Percentiles rank a stretch among this genome's conserved stretches.
phyloP scores from a whole-genome alignment of 192 early-diverging fungal genomes.

The Backusella westeae region DNA sequence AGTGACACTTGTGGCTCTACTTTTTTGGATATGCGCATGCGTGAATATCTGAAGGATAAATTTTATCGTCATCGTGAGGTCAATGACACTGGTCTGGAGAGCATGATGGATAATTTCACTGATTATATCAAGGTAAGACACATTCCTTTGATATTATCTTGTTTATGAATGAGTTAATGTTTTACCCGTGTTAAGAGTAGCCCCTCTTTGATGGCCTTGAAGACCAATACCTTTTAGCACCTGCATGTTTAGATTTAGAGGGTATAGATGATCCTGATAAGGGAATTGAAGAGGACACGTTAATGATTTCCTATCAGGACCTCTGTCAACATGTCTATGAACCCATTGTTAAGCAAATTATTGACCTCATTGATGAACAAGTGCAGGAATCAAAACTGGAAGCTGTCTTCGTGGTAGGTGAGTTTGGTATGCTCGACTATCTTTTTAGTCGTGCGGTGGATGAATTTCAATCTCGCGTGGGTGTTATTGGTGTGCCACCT shows the following conservation, averaged over 20 bases:
- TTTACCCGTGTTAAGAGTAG: conserved; percentile 6
- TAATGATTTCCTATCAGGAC: conserved; percentile 46
- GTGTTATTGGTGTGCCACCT: conserved; percentile 42
- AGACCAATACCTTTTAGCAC: conserved; percentile 44
- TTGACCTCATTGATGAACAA: conserved; percentile 46
- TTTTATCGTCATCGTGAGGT: conserved; percentile 40
- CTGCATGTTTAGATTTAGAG: conserved; percentile 39
- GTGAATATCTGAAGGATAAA: conserved; percentile 32
- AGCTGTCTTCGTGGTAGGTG: conserved; percentile 53
- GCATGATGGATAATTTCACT: conserved; percentile 41
- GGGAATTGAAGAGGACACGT: conserved; percentile 43
- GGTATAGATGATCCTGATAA: conserved; percentile 46
- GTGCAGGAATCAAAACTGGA: conserved; percentile 35
- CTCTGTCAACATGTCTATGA: conserved; percentile 53
- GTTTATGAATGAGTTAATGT: not conserved
- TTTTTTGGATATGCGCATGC: conserved; percentile 44
- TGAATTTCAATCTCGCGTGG: conserved; percentile 39
- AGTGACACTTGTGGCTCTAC: conserved; percentile 45
- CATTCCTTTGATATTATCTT: not conserved
- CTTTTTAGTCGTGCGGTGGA: conserved; percentile 43
- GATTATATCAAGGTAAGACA: conserved; percentile 39
- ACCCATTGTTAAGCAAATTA: conserved; percentile 45
- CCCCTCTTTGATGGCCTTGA: conserved; percentile 51
- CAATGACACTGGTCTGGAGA: conserved; percentile 37
- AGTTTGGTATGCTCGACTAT: conserved; percentile 51